These are phyloP conservation scores for Amanita pseudoporphyria DNA, from an alignment of 768 basidiomycete species.

Conservation along the genomic window DNA sequence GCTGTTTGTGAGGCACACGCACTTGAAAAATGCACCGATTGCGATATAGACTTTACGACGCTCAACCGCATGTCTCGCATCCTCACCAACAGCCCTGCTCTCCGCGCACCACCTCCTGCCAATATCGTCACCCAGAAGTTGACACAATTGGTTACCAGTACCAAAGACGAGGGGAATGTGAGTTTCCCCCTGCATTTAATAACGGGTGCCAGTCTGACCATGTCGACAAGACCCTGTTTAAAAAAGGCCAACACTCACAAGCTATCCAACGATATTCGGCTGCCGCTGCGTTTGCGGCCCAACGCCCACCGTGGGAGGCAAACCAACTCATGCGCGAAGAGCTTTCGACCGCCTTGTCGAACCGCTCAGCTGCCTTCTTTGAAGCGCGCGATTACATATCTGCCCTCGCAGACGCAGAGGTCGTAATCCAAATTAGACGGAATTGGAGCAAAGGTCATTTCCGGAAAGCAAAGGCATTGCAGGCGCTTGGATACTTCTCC, in stretches of 20 bases:
- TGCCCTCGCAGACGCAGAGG: conserved; percentile 84
- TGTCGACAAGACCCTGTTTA: conserved; percentile 58
- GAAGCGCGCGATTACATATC: conserved; percentile 67
- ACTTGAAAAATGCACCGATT: conserved; percentile 64
- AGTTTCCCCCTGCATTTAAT: conserved; percentile 21
- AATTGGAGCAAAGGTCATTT: conserved; percentile 97
- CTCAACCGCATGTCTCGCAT: conserved; percentile 73
- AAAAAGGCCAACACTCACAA: conserved; percentile 52
- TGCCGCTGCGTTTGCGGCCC: conserved; percentile 66
- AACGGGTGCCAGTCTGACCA: conserved; percentile 13
- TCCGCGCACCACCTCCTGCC: conserved; percentile 75
- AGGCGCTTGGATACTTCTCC: conserved; percentile 53
- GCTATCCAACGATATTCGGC: conserved; percentile 76
- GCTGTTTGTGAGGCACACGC: conserved; percentile 61
- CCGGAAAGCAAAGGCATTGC: conserved; percentile 82
- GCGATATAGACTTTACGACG: conserved; percentile 60
- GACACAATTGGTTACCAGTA: conserved; percentile 59
- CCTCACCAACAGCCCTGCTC: conserved; percentile 56
- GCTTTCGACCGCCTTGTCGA: conserved; percentile 80
- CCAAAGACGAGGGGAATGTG: conserved; percentile 95
- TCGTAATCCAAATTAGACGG: conserved; percentile 73
- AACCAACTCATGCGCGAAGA: conserved; percentile 81
- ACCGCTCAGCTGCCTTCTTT: conserved; percentile 82
- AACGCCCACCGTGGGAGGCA: conserved; percentile 87
- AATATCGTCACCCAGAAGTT: conserved; percentile 70